Base-by-base conservation (phyloP, 202 grass and related monocot genomes). In the Schoenoplectus triqueter region DNA sequence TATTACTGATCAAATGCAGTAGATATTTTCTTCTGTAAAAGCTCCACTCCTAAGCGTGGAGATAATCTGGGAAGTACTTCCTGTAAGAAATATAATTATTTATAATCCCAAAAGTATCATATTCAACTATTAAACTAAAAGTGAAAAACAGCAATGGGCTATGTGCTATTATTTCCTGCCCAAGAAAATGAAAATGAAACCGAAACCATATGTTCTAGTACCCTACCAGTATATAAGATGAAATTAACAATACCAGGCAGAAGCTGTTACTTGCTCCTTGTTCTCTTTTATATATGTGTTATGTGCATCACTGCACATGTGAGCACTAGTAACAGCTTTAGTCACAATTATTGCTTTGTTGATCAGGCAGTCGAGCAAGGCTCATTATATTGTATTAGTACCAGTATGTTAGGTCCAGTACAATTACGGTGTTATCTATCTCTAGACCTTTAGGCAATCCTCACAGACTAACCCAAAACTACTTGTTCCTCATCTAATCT, bases 51-150 rank as follows among this genome's bases (percentile, higher is more conserved):
- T 64, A 98, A 81, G 63, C 92, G 89, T 22, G 95, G 92, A 7
- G 96, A 96, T 78, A 99, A 88, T 72, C 93, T 93, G 15, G 93
- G 90, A 84, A 99, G 96, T 68, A 81, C 39, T 91, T 94, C 88
- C 93, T 96, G 92, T 15, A 75, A 56, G 6, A 56, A n/a, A 4
- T 59, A 14, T n/a, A 76, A 56, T 77, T 40, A 15, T 57, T 57
- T 56, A 57, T 4, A 40, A n/a, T 15, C 2, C 51, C 20, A 31
- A 40, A 39, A 77, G 51, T 57, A 77, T 57, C 20, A 57, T 20
- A 57, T 41, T 77, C 20, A 77, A 49, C 41, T 20, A 57, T 41
- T 77, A 10, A 77, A 49, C 41, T 49, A 11, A 48, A 42, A 55
- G 39, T 31, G 63, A 8, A 52, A 75, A 40, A 4, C 1, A 57